phyloP scores from a whole-genome alignment of 495 filamentous ascomycete species.

The Lasiosphaeris hirsuta region DNA sequence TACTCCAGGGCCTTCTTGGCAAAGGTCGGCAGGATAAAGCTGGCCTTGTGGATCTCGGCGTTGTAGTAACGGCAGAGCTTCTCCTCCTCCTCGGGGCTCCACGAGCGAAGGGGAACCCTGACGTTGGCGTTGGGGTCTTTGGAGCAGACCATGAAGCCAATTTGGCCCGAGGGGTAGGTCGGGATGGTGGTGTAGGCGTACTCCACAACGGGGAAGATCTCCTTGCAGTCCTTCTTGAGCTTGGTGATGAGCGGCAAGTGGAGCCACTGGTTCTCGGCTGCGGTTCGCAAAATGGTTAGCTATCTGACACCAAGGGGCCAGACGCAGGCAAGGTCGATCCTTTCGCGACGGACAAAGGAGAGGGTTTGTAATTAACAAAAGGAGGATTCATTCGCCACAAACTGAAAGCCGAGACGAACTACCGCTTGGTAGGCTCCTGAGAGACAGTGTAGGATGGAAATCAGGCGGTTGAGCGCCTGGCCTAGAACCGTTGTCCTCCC shows the following conservation, averaged over 20 bases:
- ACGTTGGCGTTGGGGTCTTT: slow-evolving; percentile 86
- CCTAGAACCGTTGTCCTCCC: slow-evolving; percentile 23
- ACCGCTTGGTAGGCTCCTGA: slow-evolving; percentile 34
- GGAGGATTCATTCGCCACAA: slow-evolving; percentile 4
- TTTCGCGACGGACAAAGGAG: slow-evolving; percentile 5
- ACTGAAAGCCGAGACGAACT: slow-evolving; percentile 27
- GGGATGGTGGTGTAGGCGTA: slow-evolving; percentile 99
- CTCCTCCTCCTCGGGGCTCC: slow-evolving; percentile 83
- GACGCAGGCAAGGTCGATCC: neutral
- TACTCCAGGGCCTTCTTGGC: slow-evolving; percentile 73
- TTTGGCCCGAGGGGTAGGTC: slow-evolving; percentile 98
- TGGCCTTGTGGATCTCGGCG: slow-evolving; percentile 87
- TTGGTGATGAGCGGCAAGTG: slow-evolving; percentile 86
- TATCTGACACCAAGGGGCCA: neutral
- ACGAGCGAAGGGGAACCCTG: slow-evolving; percentile 73
- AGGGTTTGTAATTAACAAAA: slow-evolving; percentile 7
- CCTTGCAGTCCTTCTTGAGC: slow-evolving; percentile 92
- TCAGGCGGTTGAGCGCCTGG: slow-evolving; percentile 29
- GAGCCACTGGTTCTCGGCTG: slow-evolving; percentile 99
- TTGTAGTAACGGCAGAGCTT: slow-evolving; percentile 95
- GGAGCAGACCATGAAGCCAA: slow-evolving; percentile 99
- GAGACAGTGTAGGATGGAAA: slow-evolving; percentile 14
- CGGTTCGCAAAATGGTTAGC: slow-evolving; percentile 29
- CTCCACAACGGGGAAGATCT: slow-evolving; percentile 96
- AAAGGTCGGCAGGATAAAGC: slow-evolving; percentile 90